These are phyloP conservation scores for Candida mesenterica DNA, from an alignment of 1,139 yeast genomes.

Conservation along the genomic window DNA sequence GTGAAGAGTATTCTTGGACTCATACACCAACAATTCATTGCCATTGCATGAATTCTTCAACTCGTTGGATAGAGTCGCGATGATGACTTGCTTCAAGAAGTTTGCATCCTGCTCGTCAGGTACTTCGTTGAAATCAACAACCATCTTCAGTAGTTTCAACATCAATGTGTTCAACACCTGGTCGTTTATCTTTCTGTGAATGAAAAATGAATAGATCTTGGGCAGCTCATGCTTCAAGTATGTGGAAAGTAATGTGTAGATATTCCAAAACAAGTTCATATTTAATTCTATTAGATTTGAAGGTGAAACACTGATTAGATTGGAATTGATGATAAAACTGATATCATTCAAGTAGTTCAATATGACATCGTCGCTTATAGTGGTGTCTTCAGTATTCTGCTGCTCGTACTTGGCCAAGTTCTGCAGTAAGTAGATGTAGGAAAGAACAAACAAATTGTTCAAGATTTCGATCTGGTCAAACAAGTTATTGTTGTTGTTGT, in stretches of 20 bases:
- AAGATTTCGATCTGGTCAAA: conserved; percentile 43
- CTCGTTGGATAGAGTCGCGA: conserved; percentile 43
- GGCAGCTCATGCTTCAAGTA: conserved; percentile 39
- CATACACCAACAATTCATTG: conserved; percentile 32
- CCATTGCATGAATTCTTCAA: conserved; percentile 34
- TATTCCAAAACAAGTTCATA: conserved; percentile 41
- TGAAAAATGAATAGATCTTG: conserved; percentile 34
- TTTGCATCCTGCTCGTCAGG: conserved; percentile 20
- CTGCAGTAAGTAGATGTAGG: conserved; percentile 30
- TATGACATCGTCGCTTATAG: conserved; percentile 24
- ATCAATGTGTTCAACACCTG: conserved; percentile 9
- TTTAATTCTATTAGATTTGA: conserved; percentile 22
- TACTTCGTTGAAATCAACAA: conserved; percentile 22
- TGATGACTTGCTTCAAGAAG: conserved; percentile 34
- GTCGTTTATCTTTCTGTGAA: conserved; percentile 23
- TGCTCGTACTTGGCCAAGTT: conserved; percentile 21
- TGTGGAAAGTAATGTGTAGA: conserved; percentile 40
- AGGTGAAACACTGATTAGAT: conserved; percentile 14
- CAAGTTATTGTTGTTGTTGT: conserved; percentile 25
- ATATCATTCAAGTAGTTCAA: conserved; percentile 49
- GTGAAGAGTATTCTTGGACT: conserved; percentile 42
- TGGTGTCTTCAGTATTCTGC: conserved; percentile 12
- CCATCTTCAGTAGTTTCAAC: conserved; percentile 16
- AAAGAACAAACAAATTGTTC: conserved; percentile 32
- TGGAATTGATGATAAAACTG: conserved; percentile 18